Evolutionary conservation across 2,329 filamentous ascomycete species (phyloP).

Genomic region (Dactylellina drechsleri): DNA sequence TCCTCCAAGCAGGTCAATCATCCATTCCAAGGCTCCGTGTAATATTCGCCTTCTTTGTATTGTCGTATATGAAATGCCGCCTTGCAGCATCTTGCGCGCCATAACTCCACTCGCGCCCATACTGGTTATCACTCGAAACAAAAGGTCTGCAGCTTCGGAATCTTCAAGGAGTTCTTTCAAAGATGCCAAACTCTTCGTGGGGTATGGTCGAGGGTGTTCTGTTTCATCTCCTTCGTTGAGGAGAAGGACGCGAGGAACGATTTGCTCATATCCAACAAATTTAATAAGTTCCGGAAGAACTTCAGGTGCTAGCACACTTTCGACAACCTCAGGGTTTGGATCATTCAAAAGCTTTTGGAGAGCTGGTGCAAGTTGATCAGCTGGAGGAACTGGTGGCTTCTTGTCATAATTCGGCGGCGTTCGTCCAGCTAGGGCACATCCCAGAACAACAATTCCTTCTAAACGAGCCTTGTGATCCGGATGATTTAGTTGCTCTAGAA

Average conservation of each 20-base stretch:
- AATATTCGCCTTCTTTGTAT: constrained; percentile 57
- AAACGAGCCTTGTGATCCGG: constrained; percentile 58
- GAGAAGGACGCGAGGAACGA: constrained; percentile 58
- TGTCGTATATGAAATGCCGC: constrained; percentile 56
- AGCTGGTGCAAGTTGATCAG: constrained; percentile 57
- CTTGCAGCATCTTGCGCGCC: constrained; percentile 57
- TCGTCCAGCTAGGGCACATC: constrained; percentile 57
- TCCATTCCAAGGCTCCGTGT: constrained; percentile 58
- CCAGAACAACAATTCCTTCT: constrained; percentile 58
- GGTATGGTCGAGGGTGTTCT: constrained; percentile 58
- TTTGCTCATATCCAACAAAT: constrained; percentile 59
- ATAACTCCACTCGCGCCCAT: constrained; percentile 57
- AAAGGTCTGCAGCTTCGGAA: constrained; percentile 57
- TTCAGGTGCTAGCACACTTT: constrained; percentile 58
- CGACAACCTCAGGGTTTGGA: constrained; percentile 58
- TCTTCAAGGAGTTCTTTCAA: constrained; percentile 57
- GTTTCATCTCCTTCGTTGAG: constrained; percentile 58
- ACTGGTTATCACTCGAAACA: constrained; percentile 57
- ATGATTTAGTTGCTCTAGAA: constrained; percentile 58
- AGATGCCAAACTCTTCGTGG: constrained; percentile 56
- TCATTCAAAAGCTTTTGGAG: constrained; percentile 58
- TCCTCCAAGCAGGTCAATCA: constrained; percentile 55
- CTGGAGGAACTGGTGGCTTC: constrained; percentile 57
- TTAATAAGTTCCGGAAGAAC: constrained; percentile 57
- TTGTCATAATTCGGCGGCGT: constrained; percentile 58